Conservation (phyloP, 179 eudicot genomes). For the Heliamphora pulchella region DNA sequence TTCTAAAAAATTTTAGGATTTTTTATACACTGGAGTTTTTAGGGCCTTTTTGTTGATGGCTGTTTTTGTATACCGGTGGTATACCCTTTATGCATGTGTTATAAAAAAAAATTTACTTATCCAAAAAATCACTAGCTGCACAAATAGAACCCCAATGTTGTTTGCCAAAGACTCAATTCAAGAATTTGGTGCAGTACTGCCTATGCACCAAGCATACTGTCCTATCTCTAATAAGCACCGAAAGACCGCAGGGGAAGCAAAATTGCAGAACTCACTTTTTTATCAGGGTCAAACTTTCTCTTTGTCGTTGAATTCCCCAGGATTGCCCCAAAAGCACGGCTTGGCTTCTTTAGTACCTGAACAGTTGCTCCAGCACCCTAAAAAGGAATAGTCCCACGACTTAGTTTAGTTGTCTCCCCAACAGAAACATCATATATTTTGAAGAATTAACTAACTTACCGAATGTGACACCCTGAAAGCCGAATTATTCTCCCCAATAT, state of each 20-base stretch:
- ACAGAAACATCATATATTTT: background rate
- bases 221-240: background rate
- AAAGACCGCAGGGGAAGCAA: background rate
- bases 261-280: slow-evolving; percentile 23
- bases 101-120: too few relatives aligned
- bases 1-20: too few relatives aligned
- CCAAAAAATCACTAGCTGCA: background rate
- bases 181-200: background rate
- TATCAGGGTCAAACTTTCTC: slow-evolving; percentile 46
- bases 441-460: slow-evolving; percentile 2
- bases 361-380: slow-evolving; percentile 65
- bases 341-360: slow-evolving; percentile 69
- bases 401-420: slow-evolving; percentile 10
- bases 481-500: slow-evolving; percentile 15
- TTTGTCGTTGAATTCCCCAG: slow-evolving; percentile 58
- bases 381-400: slow-evolving; percentile 5
- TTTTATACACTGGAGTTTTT: too few relatives aligned
- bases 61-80: too few relatives aligned
- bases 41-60: too few relatives aligned
- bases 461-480: slow-evolving; percentile 10
- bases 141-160: slow-evolving; percentile 1
- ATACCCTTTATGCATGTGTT: too few relatives aligned
- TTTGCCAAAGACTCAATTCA: background rate
- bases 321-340: slow-evolving; percentile 73
- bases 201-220: background rate